Evolutionary conservation across 352 stramenopile species (phyloP).

Genomic region (Globisporangium megalacanthum): DNA sequence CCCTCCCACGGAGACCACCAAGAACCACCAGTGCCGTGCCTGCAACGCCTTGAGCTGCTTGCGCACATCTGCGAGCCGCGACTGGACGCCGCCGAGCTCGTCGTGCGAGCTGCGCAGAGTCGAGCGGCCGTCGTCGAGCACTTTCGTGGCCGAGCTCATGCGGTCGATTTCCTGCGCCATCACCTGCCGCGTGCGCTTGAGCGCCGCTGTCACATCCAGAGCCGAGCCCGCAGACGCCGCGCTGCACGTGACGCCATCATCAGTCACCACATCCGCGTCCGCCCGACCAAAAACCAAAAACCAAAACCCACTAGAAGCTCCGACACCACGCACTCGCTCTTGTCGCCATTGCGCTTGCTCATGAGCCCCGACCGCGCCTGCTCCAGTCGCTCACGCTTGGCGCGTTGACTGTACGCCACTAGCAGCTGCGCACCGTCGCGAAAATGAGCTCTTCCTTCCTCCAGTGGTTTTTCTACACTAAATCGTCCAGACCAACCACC

Average conservation of each 20-base stretch:
- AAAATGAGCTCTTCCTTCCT: background rate
- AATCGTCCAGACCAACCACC: no score
- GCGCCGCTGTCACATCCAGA: constrained; percentile 50
- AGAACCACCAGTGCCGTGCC: constrained; percentile 8
- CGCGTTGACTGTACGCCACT: constrained; percentile 53
- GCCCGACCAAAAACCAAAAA: no score
- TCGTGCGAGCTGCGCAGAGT: constrained; percentile 58
- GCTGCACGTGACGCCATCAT: no score
- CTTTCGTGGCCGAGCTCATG: constrained; percentile 52
- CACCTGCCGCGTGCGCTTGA: constrained; percentile 59
- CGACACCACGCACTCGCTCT: constrained; percentile 19
- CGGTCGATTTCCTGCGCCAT: constrained; percentile 75
- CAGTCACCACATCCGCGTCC: no score
- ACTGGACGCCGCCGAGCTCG: constrained; percentile 52
- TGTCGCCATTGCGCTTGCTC: constrained; percentile 15
- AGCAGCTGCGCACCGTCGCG: constrained; percentile 23
- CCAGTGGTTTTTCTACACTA: no score
- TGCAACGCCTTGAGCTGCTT: constrained; percentile 54
- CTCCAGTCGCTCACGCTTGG: constrained; percentile 52
- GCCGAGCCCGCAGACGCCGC: constrained; percentile 21
- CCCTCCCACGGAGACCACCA: background rate
- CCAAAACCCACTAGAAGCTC: no score
- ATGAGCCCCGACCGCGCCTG: constrained; percentile 45
- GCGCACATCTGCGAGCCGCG: constrained; percentile 48
- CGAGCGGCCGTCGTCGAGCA: constrained; percentile 58